Conservation (phyloP, 306 rosid species). For the Begonia loranthoides region DNA sequence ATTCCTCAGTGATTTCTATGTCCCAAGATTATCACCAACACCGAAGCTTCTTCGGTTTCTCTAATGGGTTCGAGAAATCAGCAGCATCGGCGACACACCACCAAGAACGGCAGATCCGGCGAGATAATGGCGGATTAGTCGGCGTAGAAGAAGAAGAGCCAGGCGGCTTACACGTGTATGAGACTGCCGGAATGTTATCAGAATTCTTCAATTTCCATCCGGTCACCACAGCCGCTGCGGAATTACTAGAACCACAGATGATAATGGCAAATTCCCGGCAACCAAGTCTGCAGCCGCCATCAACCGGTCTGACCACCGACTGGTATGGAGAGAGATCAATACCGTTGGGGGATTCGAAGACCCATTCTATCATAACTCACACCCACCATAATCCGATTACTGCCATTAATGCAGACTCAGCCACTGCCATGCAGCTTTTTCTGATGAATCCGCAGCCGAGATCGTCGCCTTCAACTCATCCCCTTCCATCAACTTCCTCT, state of each 20-base stretch:
- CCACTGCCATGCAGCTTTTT: constrained; percentile 97
- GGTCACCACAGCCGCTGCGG: constrained; percentile 16
- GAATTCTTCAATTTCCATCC: constrained; percentile 82
- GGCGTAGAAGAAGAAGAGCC: constrained; percentile 47
- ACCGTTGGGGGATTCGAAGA: constrained; percentile 13
- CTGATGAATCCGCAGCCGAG: constrained; percentile 71
- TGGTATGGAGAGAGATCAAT: constrained; percentile 49
- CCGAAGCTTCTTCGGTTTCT: constrained; percentile 5
- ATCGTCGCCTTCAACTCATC: constrained; percentile 55
- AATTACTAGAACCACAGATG: constrained; percentile 38
- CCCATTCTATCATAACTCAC: constrained; percentile 18
- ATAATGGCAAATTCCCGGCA: constrained; percentile 13
- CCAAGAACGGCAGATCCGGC: constrained; percentile 79
- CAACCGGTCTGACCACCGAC: constrained; percentile 16
- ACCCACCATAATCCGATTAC: constrained; percentile 46
- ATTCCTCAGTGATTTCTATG: constrained; percentile 8
- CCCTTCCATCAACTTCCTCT: constrained; percentile 25
- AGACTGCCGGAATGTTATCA: constrained; percentile 69
- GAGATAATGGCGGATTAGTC: constrained; percentile 63
- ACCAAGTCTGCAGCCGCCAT: constrained; percentile 18
- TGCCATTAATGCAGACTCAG: constrained; percentile 66
- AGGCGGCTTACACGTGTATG: constrained; percentile 47
- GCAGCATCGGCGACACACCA: constrained; percentile 29
- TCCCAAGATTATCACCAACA: constrained; percentile 14
- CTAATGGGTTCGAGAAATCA: constrained; percentile 12